A percentile compares a stretch with the other conserved stretches of the same genome.
phyloP scores from a whole-genome alignment of 148 eudicot genomes.

The Vaccinium myrtillus region DNA sequence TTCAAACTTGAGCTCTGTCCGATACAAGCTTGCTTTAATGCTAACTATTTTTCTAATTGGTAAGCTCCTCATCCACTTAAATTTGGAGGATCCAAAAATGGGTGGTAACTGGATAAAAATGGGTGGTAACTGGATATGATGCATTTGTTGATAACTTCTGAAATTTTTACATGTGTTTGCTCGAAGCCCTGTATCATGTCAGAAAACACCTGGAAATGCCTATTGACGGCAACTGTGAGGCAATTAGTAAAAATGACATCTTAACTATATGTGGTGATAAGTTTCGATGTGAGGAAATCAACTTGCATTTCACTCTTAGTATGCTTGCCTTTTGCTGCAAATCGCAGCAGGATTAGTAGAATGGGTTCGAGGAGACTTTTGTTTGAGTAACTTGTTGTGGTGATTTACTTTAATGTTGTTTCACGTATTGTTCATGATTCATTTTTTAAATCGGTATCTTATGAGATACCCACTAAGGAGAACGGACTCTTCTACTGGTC shows the following conservation, averaged over 20 bases:
- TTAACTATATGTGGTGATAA: background rate
- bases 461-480: background rate
- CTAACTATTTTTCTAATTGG: constrained; percentile 65
- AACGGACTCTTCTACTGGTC: background rate
- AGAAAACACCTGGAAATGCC: background rate
- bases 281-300: background rate
- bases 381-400: background rate
- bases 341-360: background rate
- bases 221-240: background rate
- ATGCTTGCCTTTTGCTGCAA: background rate
- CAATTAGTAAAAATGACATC: background rate
- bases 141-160: background rate
- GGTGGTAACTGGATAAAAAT: background rate
- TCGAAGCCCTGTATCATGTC: background rate
- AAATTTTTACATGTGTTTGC: background rate
- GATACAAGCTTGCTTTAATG: constrained; percentile 54
- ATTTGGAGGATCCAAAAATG: background rate
- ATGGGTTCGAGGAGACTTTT: background rate
- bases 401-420: background rate
- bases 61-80: constrained; percentile 31
- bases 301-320: constrained; percentile 4
- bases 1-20: constrained; percentile 45
- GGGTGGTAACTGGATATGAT: background rate
- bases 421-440: background rate
- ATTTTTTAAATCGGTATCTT: background rate